Evolutionary conservation across 1,284 basidiomycete genomes (phyloP), one percentile per base, ranked within the genome.

Genomic region (Cryptococcus sp.): DNA sequence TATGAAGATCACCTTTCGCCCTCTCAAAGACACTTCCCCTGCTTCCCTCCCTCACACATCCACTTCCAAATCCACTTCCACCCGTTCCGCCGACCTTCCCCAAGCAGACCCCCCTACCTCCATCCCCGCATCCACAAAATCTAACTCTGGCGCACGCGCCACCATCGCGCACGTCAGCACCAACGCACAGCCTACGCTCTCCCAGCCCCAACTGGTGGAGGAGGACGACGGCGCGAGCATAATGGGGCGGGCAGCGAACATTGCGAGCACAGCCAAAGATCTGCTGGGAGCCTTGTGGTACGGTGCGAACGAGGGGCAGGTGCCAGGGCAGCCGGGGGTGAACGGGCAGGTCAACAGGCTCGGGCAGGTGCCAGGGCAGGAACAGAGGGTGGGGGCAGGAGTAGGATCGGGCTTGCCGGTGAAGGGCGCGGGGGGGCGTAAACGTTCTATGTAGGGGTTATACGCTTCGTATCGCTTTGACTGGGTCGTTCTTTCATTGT

Each of bases 211-310:
- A 47, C 59, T 52, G 13, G 35, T 46, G 37, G 59, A 62, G 20
- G 59, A 57, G 2, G 66, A 67, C 37, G 73, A 73, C 49, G 71
- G 70, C 3, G 67, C 66, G 11, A 73, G 68, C 42, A 73, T 77
- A 36, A 73, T 73, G 57, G 73, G 75, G 6, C 62, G 74, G 47
- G 77, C 75, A 21, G 75, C 72, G 38, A 78, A 75, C 57, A 76
- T 79, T 54, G 77, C 76, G 38, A 76, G 67, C 56, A 75, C 76
- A 8, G 77, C 77, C 13, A 77, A 75, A 60, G 77, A 77, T 57
- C 64, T 79, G 21, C 62, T 79, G 28, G 77, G 77, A n/a, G 71
- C 73, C 3, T 60, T 78, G 57, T 78, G 76, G 77, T 76, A 76
- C 55, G 73, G 73, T 36, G 60, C 59, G n/a, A 58, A 68, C 46